These are phyloP conservation scores for Exidia glandulosa DNA, from an alignment of 768 basidiomycete genomes.

Conservation along the genomic window DNA sequence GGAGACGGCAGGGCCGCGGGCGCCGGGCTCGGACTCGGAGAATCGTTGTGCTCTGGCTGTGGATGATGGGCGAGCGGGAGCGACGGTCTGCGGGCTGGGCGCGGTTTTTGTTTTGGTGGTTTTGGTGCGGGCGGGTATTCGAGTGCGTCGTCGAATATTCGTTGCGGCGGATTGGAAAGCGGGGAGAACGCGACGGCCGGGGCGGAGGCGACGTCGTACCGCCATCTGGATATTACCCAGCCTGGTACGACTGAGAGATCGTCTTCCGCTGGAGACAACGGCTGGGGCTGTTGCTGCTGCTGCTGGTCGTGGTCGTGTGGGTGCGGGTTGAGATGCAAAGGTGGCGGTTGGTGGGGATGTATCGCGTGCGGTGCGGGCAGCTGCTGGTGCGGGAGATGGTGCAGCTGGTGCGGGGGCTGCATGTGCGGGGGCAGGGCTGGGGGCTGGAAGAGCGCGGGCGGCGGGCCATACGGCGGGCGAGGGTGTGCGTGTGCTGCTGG, in stretches of 20 bases:
- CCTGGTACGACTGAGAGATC: neutral
- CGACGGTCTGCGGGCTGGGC: constrained; percentile 1
- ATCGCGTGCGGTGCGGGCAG: neutral
- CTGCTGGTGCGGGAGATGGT: constrained; percentile 4
- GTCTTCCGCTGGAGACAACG: constrained; percentile 14
- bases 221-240: neutral
- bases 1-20: constrained; percentile 15
- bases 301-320: constrained; percentile 12
- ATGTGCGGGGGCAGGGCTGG: constrained; percentile 20
- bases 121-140: constrained; percentile 36
- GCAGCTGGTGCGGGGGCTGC: no score
- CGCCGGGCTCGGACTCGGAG: neutral
- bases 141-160: constrained; percentile 4
- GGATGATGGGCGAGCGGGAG: constrained; percentile 3
- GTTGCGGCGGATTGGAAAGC: neutral
- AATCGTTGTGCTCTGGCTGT: neutral
- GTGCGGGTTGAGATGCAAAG: constrained; percentile 15
- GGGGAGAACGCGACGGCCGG: neutral
- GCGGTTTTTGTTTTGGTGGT: constrained; percentile 42
- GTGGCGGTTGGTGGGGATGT: constrained; percentile 25
- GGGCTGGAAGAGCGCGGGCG: constrained; percentile 13
- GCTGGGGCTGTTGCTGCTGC: constrained; percentile 16
- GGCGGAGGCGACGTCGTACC: neutral
- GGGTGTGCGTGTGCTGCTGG: constrained; percentile 26
- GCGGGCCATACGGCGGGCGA: constrained; percentile 17